These are phyloP conservation scores for Aspergillus hancockii DNA, from an alignment of 495 filamentous ascomycete species.

Conservation along the genomic window DNA sequence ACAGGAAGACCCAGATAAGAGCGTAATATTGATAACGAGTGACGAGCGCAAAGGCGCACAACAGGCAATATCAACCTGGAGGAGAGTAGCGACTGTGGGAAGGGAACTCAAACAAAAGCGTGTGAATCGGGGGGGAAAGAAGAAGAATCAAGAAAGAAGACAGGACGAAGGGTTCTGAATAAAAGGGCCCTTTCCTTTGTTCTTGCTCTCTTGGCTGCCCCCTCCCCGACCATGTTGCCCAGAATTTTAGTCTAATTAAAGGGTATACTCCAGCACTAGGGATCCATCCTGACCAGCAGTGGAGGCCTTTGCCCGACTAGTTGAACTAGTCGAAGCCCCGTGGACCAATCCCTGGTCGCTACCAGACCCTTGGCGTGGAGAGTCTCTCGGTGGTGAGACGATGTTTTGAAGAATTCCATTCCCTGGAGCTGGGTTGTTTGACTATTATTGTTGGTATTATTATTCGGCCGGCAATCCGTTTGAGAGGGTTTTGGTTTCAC, in stretches of 20 bases:
- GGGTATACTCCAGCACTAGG: not conserved
- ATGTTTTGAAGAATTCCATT: no score
- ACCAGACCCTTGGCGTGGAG: not conserved
- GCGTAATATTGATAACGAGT: constrained; percentile 21
- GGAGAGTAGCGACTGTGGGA: constrained; percentile 29
- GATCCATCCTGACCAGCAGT: not conserved
- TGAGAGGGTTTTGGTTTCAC: not conserved
- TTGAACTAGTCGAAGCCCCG: not conserved
- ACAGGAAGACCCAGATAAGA: constrained; percentile 9
- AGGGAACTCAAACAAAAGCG: constrained; percentile 7
- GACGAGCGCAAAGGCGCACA: constrained; percentile 18
- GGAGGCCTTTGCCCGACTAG: not conserved
- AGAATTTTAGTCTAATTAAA: constrained; percentile 3
- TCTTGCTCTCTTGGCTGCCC: not conserved
- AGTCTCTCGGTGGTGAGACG: not conserved
- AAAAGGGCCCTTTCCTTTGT: not conserved
- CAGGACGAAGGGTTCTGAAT: not conserved
- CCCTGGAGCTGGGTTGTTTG: no score
- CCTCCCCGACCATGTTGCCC: not conserved
- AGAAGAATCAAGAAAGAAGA: constrained; percentile 5
- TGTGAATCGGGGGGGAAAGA: not conserved
- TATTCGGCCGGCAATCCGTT: no score
- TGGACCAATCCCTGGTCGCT: not conserved
- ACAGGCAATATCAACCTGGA: not conserved
- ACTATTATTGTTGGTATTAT: no score